phyloP scores from a whole-genome alignment of 2,329 filamentous ascomycete species.

The Nothopassalora personata region DNA sequence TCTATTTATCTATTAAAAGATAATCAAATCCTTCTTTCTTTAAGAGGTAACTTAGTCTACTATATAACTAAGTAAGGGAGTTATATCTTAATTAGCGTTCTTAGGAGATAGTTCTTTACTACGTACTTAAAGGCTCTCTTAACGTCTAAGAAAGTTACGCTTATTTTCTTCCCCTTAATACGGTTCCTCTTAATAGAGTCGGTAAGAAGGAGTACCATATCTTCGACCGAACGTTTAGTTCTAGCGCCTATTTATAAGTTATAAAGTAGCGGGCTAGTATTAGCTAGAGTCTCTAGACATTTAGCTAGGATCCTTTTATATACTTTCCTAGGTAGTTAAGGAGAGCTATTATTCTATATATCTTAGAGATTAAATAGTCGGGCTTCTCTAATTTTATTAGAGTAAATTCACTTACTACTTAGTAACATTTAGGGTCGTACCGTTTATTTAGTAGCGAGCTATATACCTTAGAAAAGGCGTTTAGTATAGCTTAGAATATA shows the following conservation, averaged over 20 bases:
- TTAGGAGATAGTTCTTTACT: neutral
- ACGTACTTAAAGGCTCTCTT: neutral
- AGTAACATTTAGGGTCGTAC: too few species aligned
- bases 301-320: neutral
- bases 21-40: neutral
- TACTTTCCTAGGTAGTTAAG: neutral
- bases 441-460: too few species aligned
- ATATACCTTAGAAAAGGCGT: too few species aligned
- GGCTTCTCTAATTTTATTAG: too few species aligned
- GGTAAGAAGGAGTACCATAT: neutral
- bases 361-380: too few species aligned
- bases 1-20: neutral
- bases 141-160: neutral
- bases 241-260: neutral
- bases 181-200: neutral
- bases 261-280: neutral
- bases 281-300: neutral
- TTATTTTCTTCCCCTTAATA: neutral
- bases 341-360: too few species aligned
- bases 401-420: too few species aligned
- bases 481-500: too few species aligned
- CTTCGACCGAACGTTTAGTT: neutral
- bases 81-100: neutral
- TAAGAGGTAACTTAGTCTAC: neutral
- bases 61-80: neutral